Conservation (phyloP, 805 yeast genomes). For the Candida hispaniensis region DNA sequence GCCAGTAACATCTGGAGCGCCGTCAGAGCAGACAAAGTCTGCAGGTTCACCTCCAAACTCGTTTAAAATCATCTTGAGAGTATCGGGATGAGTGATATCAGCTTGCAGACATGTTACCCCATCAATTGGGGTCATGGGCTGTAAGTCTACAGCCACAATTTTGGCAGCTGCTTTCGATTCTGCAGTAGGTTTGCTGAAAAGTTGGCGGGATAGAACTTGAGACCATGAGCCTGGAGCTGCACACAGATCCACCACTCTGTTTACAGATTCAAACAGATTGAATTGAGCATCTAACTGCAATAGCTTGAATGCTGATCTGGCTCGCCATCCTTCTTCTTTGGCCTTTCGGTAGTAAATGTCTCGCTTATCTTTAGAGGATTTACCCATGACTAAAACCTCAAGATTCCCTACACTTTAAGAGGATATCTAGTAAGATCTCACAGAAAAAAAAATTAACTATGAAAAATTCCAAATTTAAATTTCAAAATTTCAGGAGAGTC, state of each 20-base stretch:
- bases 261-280: slow-evolving; percentile 58
- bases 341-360: slow-evolving; percentile 85
- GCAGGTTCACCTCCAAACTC: slow-evolving; percentile 88
- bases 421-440: too few relatives aligned
- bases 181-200: slow-evolving; percentile 10
- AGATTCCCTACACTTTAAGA: too few relatives aligned
- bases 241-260: slow-evolving; percentile 87
- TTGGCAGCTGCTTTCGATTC: slow-evolving; percentile 35
- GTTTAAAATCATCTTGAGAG: slow-evolving; percentile 61
- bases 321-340: slow-evolving; percentile 96
- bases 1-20: slow-evolving; percentile 98
- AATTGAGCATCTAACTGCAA: slow-evolving; percentile 87
- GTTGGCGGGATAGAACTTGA: slow-evolving; percentile 72
- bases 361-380: slow-evolving; percentile 87
- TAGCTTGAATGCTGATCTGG: slow-evolving; percentile 90
- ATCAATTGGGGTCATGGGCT: slow-evolving; percentile 94
- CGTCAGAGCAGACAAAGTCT: slow-evolving; percentile 92
- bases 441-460: too few relatives aligned
- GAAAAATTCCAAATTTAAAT: too few relatives aligned
- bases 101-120: slow-evolving; percentile 89
- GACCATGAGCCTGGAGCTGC: slow-evolving; percentile 99
- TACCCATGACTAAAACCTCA: too few relatives aligned
- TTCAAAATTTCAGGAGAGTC: too few relatives aligned
- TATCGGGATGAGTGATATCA: slow-evolving; percentile 92
- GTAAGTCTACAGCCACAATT: slow-evolving; percentile 90